Evolutionary conservation across 148 eudicot genomes (phyloP).

Genomic region (Vaccinium vitisidaea): DNA sequence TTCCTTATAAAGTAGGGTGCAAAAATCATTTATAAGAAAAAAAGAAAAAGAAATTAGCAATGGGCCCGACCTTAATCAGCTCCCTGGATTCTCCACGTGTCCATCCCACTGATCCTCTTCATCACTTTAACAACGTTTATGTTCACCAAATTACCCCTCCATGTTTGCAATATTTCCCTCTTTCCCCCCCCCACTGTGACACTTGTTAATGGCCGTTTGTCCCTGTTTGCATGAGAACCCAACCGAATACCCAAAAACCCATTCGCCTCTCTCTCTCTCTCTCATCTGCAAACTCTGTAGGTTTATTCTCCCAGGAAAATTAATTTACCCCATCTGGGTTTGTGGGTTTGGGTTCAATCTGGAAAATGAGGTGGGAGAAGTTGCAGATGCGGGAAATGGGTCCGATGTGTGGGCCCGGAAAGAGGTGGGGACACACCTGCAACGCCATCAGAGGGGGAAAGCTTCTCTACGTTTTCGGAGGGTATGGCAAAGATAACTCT

Average conservation of each 20-base stretch:
- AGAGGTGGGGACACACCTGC: constrained; percentile 97
- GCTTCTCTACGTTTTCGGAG: constrained; percentile 79
- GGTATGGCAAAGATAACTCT: constrained; percentile 69
- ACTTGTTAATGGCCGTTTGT: constrained; percentile 20
- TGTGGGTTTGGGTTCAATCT: not conserved
- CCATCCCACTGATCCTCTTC: not conserved
- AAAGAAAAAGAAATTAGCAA: too few relatives aligned
- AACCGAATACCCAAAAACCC: constrained; percentile 4
- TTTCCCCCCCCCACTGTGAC: not conserved
- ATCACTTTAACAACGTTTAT: not conserved
- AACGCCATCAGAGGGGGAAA: constrained; percentile 81
- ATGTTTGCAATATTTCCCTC: not conserved
- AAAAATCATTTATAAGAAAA: too few relatives aligned
- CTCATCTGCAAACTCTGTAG: not conserved
- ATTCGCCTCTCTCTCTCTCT: not conserved
- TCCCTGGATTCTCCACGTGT: constrained; percentile 11
- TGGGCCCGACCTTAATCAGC: not conserved
- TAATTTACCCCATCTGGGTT: not conserved
- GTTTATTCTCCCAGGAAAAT: not conserved
- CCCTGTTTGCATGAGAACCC: constrained; percentile 21
- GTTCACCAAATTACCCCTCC: constrained; percentile 15
- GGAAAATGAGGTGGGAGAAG: constrained; percentile 81
- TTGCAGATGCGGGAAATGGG: constrained; percentile 33
- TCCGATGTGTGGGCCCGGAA: constrained; percentile 63
- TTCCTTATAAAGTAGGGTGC: too few relatives aligned